Evolutionary conservation across 2,329 filamentous ascomycete genomes (phyloP).

Genomic region (Stachybotrys chlorohalonatus): DNA sequence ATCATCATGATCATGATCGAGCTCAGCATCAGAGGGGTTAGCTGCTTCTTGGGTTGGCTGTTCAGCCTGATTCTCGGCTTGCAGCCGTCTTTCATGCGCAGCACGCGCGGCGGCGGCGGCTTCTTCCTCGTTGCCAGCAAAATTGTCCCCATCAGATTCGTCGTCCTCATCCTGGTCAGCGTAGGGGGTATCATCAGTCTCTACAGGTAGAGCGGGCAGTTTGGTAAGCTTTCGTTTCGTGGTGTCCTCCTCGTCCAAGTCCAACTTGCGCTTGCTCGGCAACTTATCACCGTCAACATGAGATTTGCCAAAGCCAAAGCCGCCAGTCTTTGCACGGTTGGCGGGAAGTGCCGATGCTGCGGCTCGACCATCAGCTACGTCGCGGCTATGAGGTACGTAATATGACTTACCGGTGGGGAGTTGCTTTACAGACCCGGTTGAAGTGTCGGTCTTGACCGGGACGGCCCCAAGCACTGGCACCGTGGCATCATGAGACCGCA

Average conservation of each 20-base stretch:
- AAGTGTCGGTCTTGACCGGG: constrained; percentile 25
- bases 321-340: constrained; percentile 65
- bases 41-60: constrained; percentile 19
- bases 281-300: constrained; percentile 56
- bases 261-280: constrained; percentile 63
- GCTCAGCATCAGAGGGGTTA: constrained; percentile 21
- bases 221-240: constrained; percentile 84
- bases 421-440: constrained; percentile 19
- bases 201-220: constrained; percentile 67
- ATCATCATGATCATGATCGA: constrained; percentile 1
- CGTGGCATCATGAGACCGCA: constrained; percentile 44
- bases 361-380: constrained; percentile 12
- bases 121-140: constrained; percentile 79
- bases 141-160: constrained; percentile 67
- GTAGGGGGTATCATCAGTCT: constrained; percentile 52
- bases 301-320: constrained; percentile 73
- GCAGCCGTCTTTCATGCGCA: constrained; percentile 69
- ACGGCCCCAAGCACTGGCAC: constrained; percentile 39
- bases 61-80: constrained; percentile 41
- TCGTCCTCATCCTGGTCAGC: constrained; percentile 58
- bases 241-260: constrained; percentile 82
- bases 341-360: constrained; percentile 51
- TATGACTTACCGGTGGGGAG: constrained; percentile 23
- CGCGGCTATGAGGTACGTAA: not conserved
- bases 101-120: constrained; percentile 76